These are phyloP conservation scores for Aaosphaeria pasadenensis DNA, from an alignment of 2,329 filamentous ascomycete genomes.

Conservation along the genomic window DNA sequence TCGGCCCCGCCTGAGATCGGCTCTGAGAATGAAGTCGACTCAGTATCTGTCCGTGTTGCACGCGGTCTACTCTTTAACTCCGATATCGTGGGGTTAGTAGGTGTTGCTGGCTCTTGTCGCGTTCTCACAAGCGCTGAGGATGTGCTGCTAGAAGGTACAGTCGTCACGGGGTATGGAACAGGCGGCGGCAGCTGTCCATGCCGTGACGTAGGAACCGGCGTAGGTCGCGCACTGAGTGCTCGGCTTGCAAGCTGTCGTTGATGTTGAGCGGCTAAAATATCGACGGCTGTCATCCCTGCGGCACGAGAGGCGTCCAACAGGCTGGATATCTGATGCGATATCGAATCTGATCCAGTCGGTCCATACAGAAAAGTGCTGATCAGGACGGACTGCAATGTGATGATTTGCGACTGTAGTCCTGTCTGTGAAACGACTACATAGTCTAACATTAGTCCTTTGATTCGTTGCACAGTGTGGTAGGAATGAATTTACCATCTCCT, in stretches of 20 bases:
- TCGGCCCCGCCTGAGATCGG: slow-evolving; percentile 17
- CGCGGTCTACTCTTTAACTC: slow-evolving; percentile 15
- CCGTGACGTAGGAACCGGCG: slow-evolving; percentile 12
- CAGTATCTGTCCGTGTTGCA: slow-evolving; percentile 14
- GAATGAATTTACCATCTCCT: slow-evolving; percentile 27
- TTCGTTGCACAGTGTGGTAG: neutral
- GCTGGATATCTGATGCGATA: slow-evolving; percentile 29
- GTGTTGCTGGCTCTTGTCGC: slow-evolving; percentile 14
- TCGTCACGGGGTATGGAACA: slow-evolving; percentile 11
- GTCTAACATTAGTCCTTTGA: neutral
- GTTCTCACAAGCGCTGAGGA: slow-evolving; percentile 24
- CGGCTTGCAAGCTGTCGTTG: slow-evolving; percentile 18
- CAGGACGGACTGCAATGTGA: slow-evolving; percentile 29
- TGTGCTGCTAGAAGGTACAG: slow-evolving; percentile 4
- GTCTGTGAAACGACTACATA: slow-evolving; percentile 26
- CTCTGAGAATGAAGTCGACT: slow-evolving; percentile 21
- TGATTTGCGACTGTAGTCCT: slow-evolving; percentile 33
- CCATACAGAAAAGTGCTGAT: slow-evolving; percentile 34
- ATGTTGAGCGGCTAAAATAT: slow-evolving; percentile 23
- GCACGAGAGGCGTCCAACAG: slow-evolving; percentile 28
- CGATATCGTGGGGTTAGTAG: slow-evolving; percentile 24
- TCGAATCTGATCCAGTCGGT: slow-evolving; percentile 28
- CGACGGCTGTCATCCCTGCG: slow-evolving; percentile 24
- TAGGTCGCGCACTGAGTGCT: neutral
- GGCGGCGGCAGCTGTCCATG: slow-evolving; percentile 8